These are phyloP conservation scores for Stenocarpella maydis DNA, from an alignment of 2,329 filamentous ascomycete genomes.

Conservation along the genomic window DNA sequence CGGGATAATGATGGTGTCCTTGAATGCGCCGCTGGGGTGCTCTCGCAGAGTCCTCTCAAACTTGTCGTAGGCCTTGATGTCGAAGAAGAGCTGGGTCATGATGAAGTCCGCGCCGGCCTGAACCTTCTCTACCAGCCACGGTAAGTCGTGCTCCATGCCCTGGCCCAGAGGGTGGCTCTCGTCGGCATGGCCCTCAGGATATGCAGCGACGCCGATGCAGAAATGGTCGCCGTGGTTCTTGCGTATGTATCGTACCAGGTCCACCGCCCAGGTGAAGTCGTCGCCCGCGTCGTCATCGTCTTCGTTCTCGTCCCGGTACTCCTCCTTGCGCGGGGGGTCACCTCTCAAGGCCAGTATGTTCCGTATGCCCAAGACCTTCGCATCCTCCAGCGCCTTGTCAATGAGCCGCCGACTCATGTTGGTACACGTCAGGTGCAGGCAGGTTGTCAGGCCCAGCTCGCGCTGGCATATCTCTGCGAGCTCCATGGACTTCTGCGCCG, in stretches of 20 bases:
- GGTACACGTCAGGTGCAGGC: constrained; percentile 94
- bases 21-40: constrained; percentile 86
- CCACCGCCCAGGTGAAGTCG: constrained; percentile 88
- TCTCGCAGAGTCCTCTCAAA: constrained; percentile 81
- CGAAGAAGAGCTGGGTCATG: constrained; percentile 98
- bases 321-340: constrained; percentile 87
- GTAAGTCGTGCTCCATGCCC: constrained; percentile 80
- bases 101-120: constrained; percentile 94
- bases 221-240: constrained; percentile 92
- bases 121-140: constrained; percentile 89
- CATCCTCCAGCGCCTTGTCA: constrained; percentile 89
- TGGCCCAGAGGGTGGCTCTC: constrained; percentile 80
- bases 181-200: constrained; percentile 94
- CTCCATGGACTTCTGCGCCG: constrained; percentile 88
- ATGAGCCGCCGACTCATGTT: constrained; percentile 92
- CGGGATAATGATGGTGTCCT: constrained; percentile 87
- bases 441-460: constrained; percentile 91
- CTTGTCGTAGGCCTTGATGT: constrained; percentile 79
- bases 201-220: constrained; percentile 92
- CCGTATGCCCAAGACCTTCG: constrained; percentile 87
- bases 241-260: constrained; percentile 89
- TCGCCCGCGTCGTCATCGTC: constrained; percentile 74
- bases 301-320: constrained; percentile 73
- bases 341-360: constrained; percentile 94
- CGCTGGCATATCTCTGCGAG: constrained; percentile 95